phyloP scores from a whole-genome alignment of 2,329 filamentous ascomycete genomes.

The Pseudogymnoascus sp. region DNA sequence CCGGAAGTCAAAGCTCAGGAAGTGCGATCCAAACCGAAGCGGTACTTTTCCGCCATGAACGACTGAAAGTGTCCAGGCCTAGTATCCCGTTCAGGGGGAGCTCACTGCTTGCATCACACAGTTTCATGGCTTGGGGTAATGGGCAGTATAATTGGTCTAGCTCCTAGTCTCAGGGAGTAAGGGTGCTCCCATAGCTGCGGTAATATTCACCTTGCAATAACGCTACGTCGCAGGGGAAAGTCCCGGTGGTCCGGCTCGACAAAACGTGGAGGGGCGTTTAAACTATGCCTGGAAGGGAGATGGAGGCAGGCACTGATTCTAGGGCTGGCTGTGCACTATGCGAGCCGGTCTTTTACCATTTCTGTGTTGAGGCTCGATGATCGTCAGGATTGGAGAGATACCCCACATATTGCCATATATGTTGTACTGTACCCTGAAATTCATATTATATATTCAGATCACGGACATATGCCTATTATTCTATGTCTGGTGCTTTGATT shows the following conservation, averaged over 20 bases:
- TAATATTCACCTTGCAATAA: neutral
- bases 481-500: neutral
- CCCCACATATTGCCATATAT: conserved; percentile 3
- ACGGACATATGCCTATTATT: neutral
- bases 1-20: conserved; percentile 63
- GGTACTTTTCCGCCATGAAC: conserved; percentile 55
- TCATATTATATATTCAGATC: conserved; percentile 1
- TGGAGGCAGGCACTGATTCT: neutral
- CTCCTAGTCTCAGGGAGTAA: neutral
- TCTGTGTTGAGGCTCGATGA: conserved; percentile 1
- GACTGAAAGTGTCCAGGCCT: neutral
- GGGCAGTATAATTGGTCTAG: neutral
- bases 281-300: neutral
- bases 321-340: neutral
- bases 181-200: neutral
- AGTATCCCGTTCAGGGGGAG: neutral
- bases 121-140: neutral
- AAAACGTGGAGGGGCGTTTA: neutral
- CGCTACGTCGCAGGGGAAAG: conserved; percentile 5
- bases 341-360: conserved; percentile 2
- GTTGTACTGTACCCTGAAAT: conserved; percentile 3
- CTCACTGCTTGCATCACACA: neutral
- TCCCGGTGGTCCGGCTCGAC: neutral
- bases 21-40: conserved; percentile 56
- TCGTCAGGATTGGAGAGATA: neutral